Base-by-base conservation (phyloP, 352 stramenopile species). In the Phytopythium vexans region DNA sequence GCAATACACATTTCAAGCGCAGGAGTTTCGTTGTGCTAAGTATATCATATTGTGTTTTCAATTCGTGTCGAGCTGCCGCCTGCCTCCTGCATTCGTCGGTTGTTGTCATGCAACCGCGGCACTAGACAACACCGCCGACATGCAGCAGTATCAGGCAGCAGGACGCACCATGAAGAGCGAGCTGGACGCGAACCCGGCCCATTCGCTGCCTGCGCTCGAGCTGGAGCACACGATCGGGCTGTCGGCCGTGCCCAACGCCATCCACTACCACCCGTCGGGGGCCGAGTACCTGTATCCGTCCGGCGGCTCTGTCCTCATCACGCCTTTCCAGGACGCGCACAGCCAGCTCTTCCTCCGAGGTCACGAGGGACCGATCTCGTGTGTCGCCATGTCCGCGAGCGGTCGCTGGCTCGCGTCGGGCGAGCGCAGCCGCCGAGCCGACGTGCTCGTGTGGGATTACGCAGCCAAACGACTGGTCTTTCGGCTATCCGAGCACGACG, bases 161-260 rank as follows among this genome's bases (percentile, higher is more conserved):
- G 35, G 32, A 47, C 37, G 15, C 34, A 35, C n/a, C 47, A 59
- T 21, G 52, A 45, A 49, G 21, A 2, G 6, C 8, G 9, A 16
- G 9, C 47, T 16, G 8, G 48, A n/a, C 12, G 32, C 12, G 4
- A 44, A 44, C 48, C 37, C 36, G 21, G 14, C 38, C 21, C 21
- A 27, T 27, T 27, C 21, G 33, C 39, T 41, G 5, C 49, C 63
- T 3, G 49, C 45, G 12, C 89, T 97, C 36, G 92, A 97, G 53
- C 68, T 98, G 38, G 89, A 97, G 64, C 92, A 97, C 66, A 93
- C 86, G n/a, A 97, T 98, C 54, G 93, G 89, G 7, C 93, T 94
- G 58, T 92, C 79, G 4, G 72, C 82, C 4, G 66, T 96, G 21
- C 71, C 74, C 8, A 88, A 92, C n/a, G 77, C 82, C 1, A 71